Percentiles rank a stretch among this genome's conserved stretches.
Conservation (phyloP, 495 filamentous ascomycete genomes). For the Acidomyces sp. region DNA sequence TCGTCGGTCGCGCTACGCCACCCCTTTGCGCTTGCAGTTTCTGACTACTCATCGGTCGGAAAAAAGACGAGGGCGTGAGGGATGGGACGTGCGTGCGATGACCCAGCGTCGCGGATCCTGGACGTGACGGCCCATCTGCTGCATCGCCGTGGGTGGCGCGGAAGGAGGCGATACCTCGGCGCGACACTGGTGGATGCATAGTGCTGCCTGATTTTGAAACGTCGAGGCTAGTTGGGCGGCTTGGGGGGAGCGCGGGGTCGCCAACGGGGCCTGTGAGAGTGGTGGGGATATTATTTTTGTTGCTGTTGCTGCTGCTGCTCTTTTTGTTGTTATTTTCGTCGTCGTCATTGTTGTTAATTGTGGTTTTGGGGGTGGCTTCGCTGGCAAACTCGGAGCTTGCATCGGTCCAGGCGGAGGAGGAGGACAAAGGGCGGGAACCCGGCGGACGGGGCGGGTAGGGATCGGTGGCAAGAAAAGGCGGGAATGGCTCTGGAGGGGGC, state of each 20-base stretch:
- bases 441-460: conserved; percentile 9
- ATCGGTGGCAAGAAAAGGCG: conserved; percentile 17
- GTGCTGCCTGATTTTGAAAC: conserved; percentile 35
- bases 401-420: conserved; percentile 42
- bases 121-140: conserved; percentile 1
- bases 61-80: conserved; percentile 80
- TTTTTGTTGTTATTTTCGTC: too few relatives aligned
- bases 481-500: conserved; percentile 2
- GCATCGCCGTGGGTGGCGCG: conserved; percentile 28
- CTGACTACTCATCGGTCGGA: conserved; percentile 93
- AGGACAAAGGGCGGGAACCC: conserved; percentile 9
- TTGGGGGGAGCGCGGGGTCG: conserved; percentile 32
- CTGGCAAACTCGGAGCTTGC: conserved; percentile 38
- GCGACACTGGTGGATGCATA: conserved; percentile 35
- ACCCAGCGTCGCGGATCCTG: conserved; percentile 28
- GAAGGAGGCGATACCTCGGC: conserved; percentile 23
- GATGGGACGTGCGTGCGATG: conserved; percentile 83
- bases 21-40: conserved; percentile 76
- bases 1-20: conserved; percentile 37
- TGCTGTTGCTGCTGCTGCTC: too few relatives aligned
- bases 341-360: too few relatives aligned
- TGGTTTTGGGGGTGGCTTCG: conserved; percentile 16
- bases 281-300: conserved; percentile 17
- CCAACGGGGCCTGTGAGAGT: conserved; percentile 31
- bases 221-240: conserved; percentile 27